A percentile compares a stretch with the other conserved stretches of the same genome.
Evolutionary conservation across 2,329 filamentous ascomycete species (phyloP).

Genomic region (Coniochaeta ligniaria): DNA sequence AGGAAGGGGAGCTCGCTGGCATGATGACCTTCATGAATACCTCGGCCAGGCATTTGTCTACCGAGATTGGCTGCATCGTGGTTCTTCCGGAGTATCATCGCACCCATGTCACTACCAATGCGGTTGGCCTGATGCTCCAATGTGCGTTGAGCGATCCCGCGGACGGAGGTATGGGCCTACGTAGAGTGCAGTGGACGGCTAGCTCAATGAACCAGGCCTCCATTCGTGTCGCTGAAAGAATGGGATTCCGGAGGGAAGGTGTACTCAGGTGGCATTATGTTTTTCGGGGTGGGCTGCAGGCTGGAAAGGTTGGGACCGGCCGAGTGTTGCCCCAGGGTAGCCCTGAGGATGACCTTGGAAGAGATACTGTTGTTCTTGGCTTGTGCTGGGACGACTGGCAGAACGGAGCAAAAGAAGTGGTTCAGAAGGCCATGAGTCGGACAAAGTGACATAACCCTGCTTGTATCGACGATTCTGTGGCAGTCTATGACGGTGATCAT

Average conservation of each 20-base stretch:
- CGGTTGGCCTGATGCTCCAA: conserved; percentile 24
- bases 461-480: conserved; percentile 1
- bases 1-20: conserved; percentile 20
- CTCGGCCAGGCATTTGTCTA: conserved; percentile 10
- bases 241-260: conserved; percentile 25
- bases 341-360: conserved; percentile 15
- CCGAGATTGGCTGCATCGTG: conserved; percentile 26
- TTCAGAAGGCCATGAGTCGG: conserved; percentile 11
- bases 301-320: conserved; percentile 17
- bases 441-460: conserved; percentile 6
- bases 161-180: conserved; percentile 16
- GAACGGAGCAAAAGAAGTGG: conserved; percentile 9
- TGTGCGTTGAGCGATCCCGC: conserved; percentile 13
- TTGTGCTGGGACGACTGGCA: conserved; percentile 24
- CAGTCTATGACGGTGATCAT: background rate
- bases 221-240: conserved; percentile 19
- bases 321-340: conserved; percentile 12
- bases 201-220: conserved; percentile 17
- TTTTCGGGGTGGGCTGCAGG: conserved; percentile 14
- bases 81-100: conserved; percentile 24
- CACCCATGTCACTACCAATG: conserved; percentile 26
- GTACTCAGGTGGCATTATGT: conserved; percentile 21
- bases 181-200: conserved; percentile 25
- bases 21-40: conserved; percentile 18
- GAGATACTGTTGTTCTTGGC: conserved; percentile 16